Evolutionary conservation across 331 rosid genomes (phyloP).

Genomic region (Quercus phellos): DNA sequence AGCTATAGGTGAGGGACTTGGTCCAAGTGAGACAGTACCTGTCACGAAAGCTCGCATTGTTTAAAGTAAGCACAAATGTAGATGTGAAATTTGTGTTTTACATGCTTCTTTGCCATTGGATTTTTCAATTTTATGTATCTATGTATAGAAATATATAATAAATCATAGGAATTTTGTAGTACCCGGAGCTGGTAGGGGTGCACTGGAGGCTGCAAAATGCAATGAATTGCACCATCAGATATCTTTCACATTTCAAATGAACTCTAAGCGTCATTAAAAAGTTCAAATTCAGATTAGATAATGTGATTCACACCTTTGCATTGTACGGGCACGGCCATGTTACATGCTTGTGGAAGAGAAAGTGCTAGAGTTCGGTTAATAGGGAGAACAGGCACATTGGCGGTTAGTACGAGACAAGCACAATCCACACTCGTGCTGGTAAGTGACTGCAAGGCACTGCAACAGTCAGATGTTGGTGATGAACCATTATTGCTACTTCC

Average conservation of each 20-base stretch:
- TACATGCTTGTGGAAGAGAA: slow-evolving; percentile 56
- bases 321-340: slow-evolving; percentile 35
- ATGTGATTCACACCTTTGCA: slow-evolving; percentile 47
- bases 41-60: slow-evolving; percentile 5
- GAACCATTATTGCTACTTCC: slow-evolving; percentile 63
- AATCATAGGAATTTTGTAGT: slow-evolving; percentile 1
- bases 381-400: slow-evolving; percentile 61
- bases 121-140: too few species aligned
- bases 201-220: slow-evolving; percentile 46
- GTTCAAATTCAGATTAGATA: not conserved
- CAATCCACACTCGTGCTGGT: slow-evolving; percentile 42
- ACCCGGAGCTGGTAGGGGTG: slow-evolving; percentile 72
- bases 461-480: slow-evolving; percentile 42
- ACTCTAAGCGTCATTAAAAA: not conserved
- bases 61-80: not conserved
- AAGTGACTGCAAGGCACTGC: slow-evolving; percentile 48
- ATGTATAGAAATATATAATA: not conserved
- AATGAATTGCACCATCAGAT: not conserved
- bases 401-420: slow-evolving; percentile 54
- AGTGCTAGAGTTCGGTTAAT: slow-evolving; percentile 39
- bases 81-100: not conserved
- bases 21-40: slow-evolving; percentile 45
- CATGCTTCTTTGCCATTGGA: not conserved
- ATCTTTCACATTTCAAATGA: not conserved
- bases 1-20: slow-evolving; percentile 28